Evolutionary conservation across 2,329 filamentous ascomycete species (phyloP).

Genomic region (Purpureocillium lavendulum): DNA sequence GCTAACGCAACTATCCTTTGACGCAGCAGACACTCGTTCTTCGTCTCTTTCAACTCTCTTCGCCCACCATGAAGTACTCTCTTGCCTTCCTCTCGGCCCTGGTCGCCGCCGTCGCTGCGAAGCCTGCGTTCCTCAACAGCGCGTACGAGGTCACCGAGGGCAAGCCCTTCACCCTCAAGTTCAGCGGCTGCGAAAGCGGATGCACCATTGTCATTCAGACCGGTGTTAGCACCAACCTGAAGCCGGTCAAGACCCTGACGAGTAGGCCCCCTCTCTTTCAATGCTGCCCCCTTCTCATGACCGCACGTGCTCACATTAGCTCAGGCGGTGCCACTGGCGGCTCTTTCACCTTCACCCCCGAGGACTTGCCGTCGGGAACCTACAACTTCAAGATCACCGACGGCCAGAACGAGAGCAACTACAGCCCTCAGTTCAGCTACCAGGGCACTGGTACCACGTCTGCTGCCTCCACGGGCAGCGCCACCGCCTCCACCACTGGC

Average conservation of each 20-base stretch:
- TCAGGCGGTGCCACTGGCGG: slow-evolving; percentile 12
- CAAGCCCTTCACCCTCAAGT: slow-evolving; percentile 22
- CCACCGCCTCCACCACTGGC: neutral
- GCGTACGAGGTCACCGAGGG: slow-evolving; percentile 18
- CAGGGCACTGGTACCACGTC: slow-evolving; percentile 12
- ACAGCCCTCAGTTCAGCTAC: slow-evolving; percentile 21
- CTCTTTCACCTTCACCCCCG: slow-evolving; percentile 20
- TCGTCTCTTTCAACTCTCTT: neutral
- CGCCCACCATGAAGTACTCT: slow-evolving; percentile 27
- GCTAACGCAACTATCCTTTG: too few species aligned
- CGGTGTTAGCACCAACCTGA: slow-evolving; percentile 17
- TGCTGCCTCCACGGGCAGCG: slow-evolving; percentile 3
- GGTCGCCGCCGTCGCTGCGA: slow-evolving; percentile 17
- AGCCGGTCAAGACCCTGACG: slow-evolving; percentile 20
- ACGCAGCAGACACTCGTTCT: neutral
- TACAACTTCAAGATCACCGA: slow-evolving; percentile 27
- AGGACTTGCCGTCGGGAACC: slow-evolving; percentile 16
- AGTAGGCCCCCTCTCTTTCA: slow-evolving; percentile 15
- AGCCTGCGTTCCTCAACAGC: slow-evolving; percentile 23
- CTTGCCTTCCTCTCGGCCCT: slow-evolving; percentile 19
- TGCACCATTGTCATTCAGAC: slow-evolving; percentile 27
- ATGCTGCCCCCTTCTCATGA: slow-evolving; percentile 9
- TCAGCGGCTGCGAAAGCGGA: slow-evolving; percentile 19
- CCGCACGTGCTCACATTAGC: too few species aligned
- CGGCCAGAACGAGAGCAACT: slow-evolving; percentile 21